These are phyloP conservation scores for Cetradonia linearis DNA, from an alignment of 495 filamentous ascomycete species.

Conservation along the genomic window DNA sequence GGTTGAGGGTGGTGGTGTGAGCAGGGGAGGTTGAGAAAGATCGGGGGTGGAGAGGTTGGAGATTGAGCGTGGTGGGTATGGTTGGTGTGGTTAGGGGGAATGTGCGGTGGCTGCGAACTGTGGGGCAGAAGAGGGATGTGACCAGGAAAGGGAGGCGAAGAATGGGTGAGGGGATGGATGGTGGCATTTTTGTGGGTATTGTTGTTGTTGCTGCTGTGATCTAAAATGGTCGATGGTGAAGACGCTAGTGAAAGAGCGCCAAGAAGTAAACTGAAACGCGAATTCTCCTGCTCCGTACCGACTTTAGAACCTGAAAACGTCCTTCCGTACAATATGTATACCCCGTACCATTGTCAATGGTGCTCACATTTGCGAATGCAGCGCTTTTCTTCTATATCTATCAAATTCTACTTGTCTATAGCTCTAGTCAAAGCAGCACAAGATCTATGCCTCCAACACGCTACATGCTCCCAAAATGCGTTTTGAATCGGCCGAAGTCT, in stretches of 20 bases:
- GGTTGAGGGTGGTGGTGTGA: slow-evolving; percentile 41
- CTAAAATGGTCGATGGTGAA: neutral
- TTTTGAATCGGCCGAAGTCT: neutral
- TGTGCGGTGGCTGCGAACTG: slow-evolving; percentile 30
- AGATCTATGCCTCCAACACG: neutral
- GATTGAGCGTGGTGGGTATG: slow-evolving; percentile 38
- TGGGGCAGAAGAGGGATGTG: slow-evolving; percentile 27
- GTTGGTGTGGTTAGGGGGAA: slow-evolving; percentile 28
- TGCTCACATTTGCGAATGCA: neutral
- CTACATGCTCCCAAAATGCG: neutral
- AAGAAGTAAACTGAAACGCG: neutral
- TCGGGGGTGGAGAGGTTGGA: slow-evolving; percentile 24
- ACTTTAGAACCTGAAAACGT: too few species aligned
- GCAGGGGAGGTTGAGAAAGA: slow-evolving; percentile 38
- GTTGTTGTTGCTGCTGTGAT: slow-evolving; percentile 3
- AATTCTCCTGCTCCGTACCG: neutral
- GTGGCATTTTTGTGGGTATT: neutral
- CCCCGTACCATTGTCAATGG: too few species aligned
- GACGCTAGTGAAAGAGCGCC: slow-evolving; percentile 1
- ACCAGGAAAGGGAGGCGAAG: slow-evolving; percentile 9
- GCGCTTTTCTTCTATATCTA: slow-evolving; percentile 2
- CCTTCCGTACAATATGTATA: neutral
- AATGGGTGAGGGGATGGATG: neutral
- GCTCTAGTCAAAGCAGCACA: neutral
- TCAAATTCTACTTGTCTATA: neutral